Evolutionary conservation across 495 filamentous ascomycete species (phyloP).

Genomic region (Annulohypoxylon nitens): DNA sequence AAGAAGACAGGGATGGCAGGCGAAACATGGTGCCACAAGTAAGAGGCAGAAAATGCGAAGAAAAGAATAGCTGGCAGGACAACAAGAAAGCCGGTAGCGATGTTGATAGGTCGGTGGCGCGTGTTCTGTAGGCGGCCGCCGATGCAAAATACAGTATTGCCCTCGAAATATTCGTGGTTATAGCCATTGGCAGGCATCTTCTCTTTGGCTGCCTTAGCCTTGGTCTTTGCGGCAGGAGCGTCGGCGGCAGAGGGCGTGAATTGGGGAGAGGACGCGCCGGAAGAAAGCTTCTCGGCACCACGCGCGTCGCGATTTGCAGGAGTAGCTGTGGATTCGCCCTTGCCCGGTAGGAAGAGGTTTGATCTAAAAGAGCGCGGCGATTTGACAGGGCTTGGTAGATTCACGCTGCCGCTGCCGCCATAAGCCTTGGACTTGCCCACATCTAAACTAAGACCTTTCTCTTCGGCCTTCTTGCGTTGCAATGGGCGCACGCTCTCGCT

Average conservation of each 20-base stretch:
- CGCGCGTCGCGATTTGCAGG: conserved; percentile 66
- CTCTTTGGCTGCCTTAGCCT: conserved; percentile 44
- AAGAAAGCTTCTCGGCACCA: conserved; percentile 81
- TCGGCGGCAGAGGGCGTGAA: conserved; percentile 55
- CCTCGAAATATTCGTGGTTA: conserved; percentile 92
- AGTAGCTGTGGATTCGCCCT: conserved; percentile 59
- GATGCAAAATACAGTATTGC: conserved; percentile 90
- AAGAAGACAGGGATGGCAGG: conserved; percentile 93
- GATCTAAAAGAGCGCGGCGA: conserved; percentile 81
- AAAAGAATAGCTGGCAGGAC: conserved; percentile 83
- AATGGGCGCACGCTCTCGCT: conserved; percentile 81
- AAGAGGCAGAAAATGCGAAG: conserved; percentile 88
- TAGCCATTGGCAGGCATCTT: conserved; percentile 66
- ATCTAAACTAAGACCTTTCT: conserved; percentile 68
- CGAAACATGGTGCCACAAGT: conserved; percentile 90
- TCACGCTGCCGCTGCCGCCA: conserved; percentile 50
- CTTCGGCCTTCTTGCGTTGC: conserved; percentile 66
- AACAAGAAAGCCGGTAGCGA: conserved; percentile 84
- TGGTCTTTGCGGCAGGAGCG: conserved; percentile 44
- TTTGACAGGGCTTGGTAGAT: conserved; percentile 67
- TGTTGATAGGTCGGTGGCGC: conserved; percentile 88
- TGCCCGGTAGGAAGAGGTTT: conserved; percentile 70
- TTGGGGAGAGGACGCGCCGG: conserved; percentile 79
- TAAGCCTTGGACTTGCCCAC: conserved; percentile 66
- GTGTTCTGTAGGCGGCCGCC: conserved; percentile 90